Conservation (phyloP, 495 filamentous ascomycete genomes). For the Penicillium bialowiezense region DNA sequence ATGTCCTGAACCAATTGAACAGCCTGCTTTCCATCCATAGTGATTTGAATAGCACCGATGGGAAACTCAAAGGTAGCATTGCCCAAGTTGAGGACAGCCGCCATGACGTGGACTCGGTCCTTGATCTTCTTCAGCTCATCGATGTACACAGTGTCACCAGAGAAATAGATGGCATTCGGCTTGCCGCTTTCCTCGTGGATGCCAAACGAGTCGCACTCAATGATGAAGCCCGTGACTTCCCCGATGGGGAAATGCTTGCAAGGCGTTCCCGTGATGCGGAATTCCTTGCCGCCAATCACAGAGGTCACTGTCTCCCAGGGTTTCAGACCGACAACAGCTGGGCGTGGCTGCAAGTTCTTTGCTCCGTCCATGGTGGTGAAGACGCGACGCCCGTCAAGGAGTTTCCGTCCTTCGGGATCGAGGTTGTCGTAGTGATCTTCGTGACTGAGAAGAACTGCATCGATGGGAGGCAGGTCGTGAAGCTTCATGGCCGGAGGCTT, state of each 20-base stretch:
- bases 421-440: conserved; percentile 57
- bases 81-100: conserved; percentile 30
- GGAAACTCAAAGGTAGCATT: conserved; percentile 25
- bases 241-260: conserved; percentile 44
- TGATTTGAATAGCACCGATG: conserved; percentile 38
- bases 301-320: conserved; percentile 25
- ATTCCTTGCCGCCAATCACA: conserved; percentile 21
- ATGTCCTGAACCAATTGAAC: conserved; percentile 38
- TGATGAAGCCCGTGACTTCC: conserved; percentile 49
- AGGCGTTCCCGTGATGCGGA: conserved; percentile 41
- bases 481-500: conserved; percentile 36
- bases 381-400: conserved; percentile 48
- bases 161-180: conserved; percentile 55
- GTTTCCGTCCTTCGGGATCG: conserved; percentile 36
- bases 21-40: conserved; percentile 49
- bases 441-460: conserved; percentile 52
- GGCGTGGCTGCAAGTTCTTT: conserved; percentile 37
- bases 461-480: conserved; percentile 44
- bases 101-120: conserved; percentile 18
- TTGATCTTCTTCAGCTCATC: conserved; percentile 33
- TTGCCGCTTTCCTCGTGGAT: conserved; percentile 22
- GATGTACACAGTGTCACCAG: conserved; percentile 54
- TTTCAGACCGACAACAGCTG: conserved; percentile 40
- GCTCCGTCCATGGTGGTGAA: conserved; percentile 51
- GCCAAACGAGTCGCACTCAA: conserved; percentile 40